phyloP scores from a whole-genome alignment of 345 rosid species.

The Salix udensis region DNA sequence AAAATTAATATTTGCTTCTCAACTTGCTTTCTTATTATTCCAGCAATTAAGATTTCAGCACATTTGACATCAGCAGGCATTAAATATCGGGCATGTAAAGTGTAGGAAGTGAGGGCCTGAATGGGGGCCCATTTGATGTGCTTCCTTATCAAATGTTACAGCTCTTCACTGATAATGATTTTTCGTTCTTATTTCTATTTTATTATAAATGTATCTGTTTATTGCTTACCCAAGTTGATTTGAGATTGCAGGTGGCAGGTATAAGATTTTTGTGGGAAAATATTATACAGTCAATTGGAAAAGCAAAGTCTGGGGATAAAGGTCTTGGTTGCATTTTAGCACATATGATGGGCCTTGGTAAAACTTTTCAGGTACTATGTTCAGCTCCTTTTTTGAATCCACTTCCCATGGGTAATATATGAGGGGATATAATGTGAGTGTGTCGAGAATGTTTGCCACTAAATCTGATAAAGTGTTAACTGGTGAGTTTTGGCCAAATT shows the following conservation, averaged over 20 bases:
- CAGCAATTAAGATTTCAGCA: background rate
- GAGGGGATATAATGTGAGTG: background rate
- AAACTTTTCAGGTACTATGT: conserved; percentile 88
- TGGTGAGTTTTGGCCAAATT: background rate
- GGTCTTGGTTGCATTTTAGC: conserved; percentile 99
- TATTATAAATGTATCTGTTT: background rate
- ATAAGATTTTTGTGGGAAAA: conserved; percentile 99
- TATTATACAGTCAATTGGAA: conserved; percentile 77
- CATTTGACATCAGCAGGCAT: background rate
- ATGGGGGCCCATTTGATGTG: background rate
- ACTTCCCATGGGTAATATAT: background rate
- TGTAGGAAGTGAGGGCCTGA: background rate
- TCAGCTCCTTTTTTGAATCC: background rate
- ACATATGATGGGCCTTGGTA: conserved; percentile 99
- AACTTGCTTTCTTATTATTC: background rate
- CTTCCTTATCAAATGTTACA: background rate
- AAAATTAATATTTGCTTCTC: background rate
- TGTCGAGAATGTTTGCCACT: background rate
- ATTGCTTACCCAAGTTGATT: conserved; percentile 8
- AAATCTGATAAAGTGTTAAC: background rate
- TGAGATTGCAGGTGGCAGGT: conserved; percentile 73
- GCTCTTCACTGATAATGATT: conserved; percentile 4
- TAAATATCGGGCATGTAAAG: background rate
- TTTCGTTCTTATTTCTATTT: background rate
- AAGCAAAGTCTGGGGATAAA: conserved; percentile 83